Percentiles rank a stretch among this genome's conserved stretches.
Conservation (phyloP, 2,329 filamentous ascomycete species). For the Clarireedia monteithiana region DNA sequence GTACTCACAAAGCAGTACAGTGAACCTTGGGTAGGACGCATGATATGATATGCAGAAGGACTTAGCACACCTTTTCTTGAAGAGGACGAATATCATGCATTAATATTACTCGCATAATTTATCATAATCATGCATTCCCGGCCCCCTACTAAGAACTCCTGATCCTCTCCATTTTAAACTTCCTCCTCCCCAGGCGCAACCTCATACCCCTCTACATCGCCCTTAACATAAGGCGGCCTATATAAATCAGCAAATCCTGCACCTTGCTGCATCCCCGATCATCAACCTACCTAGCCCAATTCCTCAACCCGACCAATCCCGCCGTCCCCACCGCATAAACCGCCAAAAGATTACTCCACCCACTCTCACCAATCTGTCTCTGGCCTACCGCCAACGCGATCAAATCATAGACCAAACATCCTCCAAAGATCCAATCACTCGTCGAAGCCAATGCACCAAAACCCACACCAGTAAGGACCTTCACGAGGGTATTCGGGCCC, state of each 20-base stretch:
- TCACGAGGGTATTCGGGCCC: conserved; percentile 38
- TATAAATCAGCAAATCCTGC: conserved; percentile 8
- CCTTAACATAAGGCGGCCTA: conserved; percentile 19
- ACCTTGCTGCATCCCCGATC: not conserved
- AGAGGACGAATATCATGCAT: too few species aligned
- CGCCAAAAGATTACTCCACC: conserved; percentile 44
- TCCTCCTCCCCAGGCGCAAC: conserved; percentile 13
- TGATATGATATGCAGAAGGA: too few species aligned
- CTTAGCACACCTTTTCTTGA: too few species aligned
- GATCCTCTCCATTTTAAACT: not conserved
- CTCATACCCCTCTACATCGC: conserved; percentile 15
- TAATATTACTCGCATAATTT: too few species aligned
- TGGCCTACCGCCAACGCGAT: conserved; percentile 47
- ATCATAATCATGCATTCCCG: not conserved
- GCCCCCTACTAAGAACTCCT: not conserved
- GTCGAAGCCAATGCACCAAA: conserved; percentile 41
- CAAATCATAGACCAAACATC: conserved; percentile 51
- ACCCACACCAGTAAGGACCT: conserved; percentile 44
- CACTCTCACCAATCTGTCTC: conserved; percentile 32
- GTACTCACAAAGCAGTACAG: too few species aligned
- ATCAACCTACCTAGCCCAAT: conserved; percentile 41
- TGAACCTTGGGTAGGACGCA: too few species aligned
- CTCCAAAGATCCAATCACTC: conserved; percentile 55
- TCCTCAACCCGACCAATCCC: conserved; percentile 41
- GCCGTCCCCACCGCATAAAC: conserved; percentile 34